Percentiles rank a stretch among this genome's conserved stretches.
Evolutionary conservation across 2,329 filamentous ascomycete genomes (phyloP).

Genomic region (Paracoccidioides brasiliensis): DNA sequence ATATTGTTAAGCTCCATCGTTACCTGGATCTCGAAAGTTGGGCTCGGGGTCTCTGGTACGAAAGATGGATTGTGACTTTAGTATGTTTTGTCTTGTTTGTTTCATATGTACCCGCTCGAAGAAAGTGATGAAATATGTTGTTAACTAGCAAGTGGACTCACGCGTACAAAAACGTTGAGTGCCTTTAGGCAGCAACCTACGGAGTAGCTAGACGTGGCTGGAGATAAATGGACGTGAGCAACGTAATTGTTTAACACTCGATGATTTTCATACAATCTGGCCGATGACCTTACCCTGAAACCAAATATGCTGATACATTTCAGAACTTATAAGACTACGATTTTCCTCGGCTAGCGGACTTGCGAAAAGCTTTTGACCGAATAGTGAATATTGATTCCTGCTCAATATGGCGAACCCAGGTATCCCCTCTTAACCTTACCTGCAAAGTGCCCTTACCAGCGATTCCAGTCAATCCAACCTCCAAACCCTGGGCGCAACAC

Average conservation of each 20-base stretch:
- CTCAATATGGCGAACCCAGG: not conserved
- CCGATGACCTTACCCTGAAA: not conserved
- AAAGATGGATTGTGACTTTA: too few relatives aligned
- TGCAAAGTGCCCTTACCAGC: not conserved
- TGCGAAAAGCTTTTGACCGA: not conserved
- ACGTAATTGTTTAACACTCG: not conserved
- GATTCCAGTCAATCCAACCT: not conserved
- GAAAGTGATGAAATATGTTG: too few relatives aligned
- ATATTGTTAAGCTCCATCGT: constrained; percentile 3
- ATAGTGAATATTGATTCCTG: not conserved
- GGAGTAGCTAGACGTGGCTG: not conserved
- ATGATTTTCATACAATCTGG: not conserved
- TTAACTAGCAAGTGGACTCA: too few relatives aligned
- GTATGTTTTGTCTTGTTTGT: too few relatives aligned
- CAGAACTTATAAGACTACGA: not conserved
- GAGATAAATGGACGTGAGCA: not conserved
- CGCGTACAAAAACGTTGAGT: not conserved
- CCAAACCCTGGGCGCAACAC: not conserved
- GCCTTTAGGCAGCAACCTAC: not conserved
- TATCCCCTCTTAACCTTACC: not conserved
- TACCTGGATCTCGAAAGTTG: not conserved
- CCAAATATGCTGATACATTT: not conserved
- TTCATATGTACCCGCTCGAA: too few relatives aligned
- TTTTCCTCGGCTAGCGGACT: not conserved
- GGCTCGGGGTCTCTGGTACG: not conserved